phyloP scores from a whole-genome alignment of 768 basidiomycete species.

The Kwoniella shandongensis region DNA sequence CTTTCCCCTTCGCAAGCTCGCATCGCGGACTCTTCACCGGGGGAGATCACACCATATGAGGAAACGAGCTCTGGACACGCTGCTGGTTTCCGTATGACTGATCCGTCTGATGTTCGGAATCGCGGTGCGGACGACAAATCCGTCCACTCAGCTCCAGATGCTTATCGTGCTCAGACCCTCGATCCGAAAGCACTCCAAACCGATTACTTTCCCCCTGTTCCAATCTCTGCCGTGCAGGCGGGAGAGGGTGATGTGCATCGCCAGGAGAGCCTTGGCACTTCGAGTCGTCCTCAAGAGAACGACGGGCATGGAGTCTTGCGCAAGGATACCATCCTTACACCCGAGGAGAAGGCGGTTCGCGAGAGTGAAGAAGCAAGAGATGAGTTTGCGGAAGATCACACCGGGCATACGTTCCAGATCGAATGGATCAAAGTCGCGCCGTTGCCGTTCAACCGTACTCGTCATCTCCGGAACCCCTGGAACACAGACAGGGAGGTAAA shows the following conservation, averaged over 20 bases:
- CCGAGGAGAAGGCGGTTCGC: slow-evolving; percentile 28
- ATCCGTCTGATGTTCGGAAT: slow-evolving; percentile 23
- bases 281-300: slow-evolving; percentile 9
- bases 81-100: slow-evolving; percentile 27
- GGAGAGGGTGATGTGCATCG: slow-evolving; percentile 10
- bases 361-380: slow-evolving; percentile 33
- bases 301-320: slow-evolving; percentile 47
- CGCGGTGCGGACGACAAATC: slow-evolving; percentile 9
- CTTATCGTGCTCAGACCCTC: slow-evolving; percentile 24
- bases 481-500: slow-evolving; percentile 67
- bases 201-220: slow-evolving; percentile 30
- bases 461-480: slow-evolving; percentile 87
- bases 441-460: slow-evolving; percentile 72
- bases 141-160: slow-evolving; percentile 7
- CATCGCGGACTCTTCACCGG: slow-evolving; percentile 30
- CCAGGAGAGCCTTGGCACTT: slow-evolving; percentile 30
- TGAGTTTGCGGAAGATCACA: slow-evolving; percentile 54
- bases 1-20: slow-evolving; percentile 33
- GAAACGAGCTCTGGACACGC: slow-evolving; percentile 16
- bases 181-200: slow-evolving; percentile 28
- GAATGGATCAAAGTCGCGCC: slow-evolving; percentile 74
- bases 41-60: slow-evolving; percentile 34
- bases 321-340: slow-evolving; percentile 47
- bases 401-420: slow-evolving; percentile 78
- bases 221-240: slow-evolving; percentile 9